Percentiles rank a stretch among this genome's conserved stretches.
phyloP scores from a whole-genome alignment of 192 early-diverging fungal genomes.

The Coemansia sp. region DNA sequence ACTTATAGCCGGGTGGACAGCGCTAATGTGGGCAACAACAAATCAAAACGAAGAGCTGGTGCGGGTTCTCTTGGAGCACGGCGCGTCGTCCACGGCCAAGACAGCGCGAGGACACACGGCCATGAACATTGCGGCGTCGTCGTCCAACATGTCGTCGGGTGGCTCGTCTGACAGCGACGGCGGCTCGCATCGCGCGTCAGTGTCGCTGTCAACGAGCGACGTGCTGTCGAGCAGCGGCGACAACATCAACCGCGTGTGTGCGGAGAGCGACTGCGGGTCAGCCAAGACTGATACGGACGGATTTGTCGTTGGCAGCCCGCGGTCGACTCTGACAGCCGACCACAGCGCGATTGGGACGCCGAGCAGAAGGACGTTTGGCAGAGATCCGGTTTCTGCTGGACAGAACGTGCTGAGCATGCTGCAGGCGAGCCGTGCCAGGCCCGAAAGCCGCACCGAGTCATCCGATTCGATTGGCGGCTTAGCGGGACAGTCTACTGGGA shows the following conservation, averaged over 20 bases:
- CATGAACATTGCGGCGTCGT: conserved; percentile 62
- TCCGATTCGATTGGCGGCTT: background rate
- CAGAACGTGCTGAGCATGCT: conserved; percentile 52
- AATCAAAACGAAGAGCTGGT: conserved; percentile 75
- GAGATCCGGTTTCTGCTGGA: conserved; percentile 34
- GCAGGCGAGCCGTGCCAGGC: conserved; percentile 35
- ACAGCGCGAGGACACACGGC: conserved; percentile 71
- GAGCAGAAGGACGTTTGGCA: conserved; percentile 9
- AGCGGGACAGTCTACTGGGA: background rate
- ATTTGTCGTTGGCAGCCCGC: conserved; percentile 29
- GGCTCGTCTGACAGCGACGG: conserved; percentile 28
- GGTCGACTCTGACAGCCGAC: conserved; percentile 14
- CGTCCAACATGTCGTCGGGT: conserved; percentile 34
- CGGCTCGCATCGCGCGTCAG: conserved; percentile 12
- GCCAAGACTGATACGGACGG: conserved; percentile 14
- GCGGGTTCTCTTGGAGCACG: conserved; percentile 69
- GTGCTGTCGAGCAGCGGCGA: conserved; percentile 5
- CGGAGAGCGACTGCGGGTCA: conserved; percentile 14
- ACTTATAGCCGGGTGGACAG: conserved; percentile 72
- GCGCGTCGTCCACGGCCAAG: conserved; percentile 68
- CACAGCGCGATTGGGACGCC: conserved; percentile 33
- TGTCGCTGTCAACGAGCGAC: conserved; percentile 21
- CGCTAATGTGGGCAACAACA: conserved; percentile 87
- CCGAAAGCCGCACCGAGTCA: background rate
- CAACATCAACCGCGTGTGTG: background rate